A percentile compares a stretch with the other conserved stretches of the same genome.
Conservation (phyloP, 139 green algal species). For the Medakamo hakoo region DNA sequence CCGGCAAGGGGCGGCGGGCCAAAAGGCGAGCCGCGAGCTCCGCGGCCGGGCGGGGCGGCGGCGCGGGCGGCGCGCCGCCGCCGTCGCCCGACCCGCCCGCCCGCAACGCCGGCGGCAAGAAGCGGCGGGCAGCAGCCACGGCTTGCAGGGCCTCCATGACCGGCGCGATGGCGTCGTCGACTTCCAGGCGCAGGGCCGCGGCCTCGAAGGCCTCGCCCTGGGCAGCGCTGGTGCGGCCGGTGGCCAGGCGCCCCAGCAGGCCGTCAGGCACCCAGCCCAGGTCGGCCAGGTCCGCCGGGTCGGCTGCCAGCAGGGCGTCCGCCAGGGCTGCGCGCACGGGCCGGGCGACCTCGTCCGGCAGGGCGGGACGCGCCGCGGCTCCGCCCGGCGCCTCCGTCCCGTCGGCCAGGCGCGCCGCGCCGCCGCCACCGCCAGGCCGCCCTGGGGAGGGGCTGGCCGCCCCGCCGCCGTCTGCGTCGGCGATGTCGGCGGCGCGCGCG, state of each 20-base stretch:
- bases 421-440: no score
- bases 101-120: background rate
- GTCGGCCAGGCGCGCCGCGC: no score
- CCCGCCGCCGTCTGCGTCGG: background rate
- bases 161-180: no score
- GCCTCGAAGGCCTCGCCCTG: no score
- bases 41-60: no score
- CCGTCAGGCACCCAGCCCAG: background rate
- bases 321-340: background rate
- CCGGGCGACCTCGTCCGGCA: no score
- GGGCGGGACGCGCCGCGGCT: no score
- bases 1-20: background rate
- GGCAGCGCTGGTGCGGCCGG: no score
- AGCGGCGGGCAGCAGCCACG: no score
- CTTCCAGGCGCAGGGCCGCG: background rate
- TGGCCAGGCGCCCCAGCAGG: background rate
- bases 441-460: background rate
- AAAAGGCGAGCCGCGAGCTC: background rate
- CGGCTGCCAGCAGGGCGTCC: background rate
- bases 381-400: no score
- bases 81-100: no score
- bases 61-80: no score
- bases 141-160: background rate
- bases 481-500: background rate
- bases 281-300: background rate